Evolutionary conservation across 2,329 filamentous ascomycete species (phyloP), one percentile per base, ranked within the genome.

Genomic region (Penicillium expansum): DNA sequence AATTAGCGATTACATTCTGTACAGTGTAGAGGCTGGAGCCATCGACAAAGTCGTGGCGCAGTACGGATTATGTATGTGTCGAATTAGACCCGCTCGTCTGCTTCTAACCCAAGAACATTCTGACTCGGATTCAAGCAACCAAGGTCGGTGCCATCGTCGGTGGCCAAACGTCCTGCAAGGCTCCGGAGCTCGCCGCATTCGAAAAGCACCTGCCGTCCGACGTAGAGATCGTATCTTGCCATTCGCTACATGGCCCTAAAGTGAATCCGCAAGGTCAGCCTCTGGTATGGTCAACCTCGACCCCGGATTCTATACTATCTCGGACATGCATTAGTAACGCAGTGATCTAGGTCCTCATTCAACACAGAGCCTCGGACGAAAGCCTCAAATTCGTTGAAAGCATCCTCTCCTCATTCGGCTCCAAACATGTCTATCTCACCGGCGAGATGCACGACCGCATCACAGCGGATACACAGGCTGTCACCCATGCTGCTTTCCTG

Each of bases 131-230:
- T 29, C 62, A 71, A 96, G 92, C 94, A 64, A 99, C 94, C 56
- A 97, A 97, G 74, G 83, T 94, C 70, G 89, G 90, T 62, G 94
- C 94, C 63, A 95, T 99, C 61, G 94, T 99, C 22, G 95, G 94
- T 58, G 94, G 94, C 9, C 94, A 99, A 75, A 99, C 94, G 0
- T 97, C 94, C 0, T 99, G 94, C 82, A 99, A 99, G 77, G 92
- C 91, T 48, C 94, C 94, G 20, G 94, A 99, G 75, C 94, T 99
- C 69, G 86, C 86, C 35, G 93, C 94, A 3, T 97, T 99, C 67
- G 93, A 97, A 68, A 86, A 86, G 64, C 85, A 96, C 76, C 85
- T 99, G 18, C 94, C 94, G 1, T 68, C 79, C 35, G 94, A 99
- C 74, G 91, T 96, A 68, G 87, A 95, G 69, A 96, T 99, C 63